A percentile compares a stretch with the other conserved stretches of the same genome.
Evolutionary conservation across 805 yeast genomes (phyloP).

Genomic region (Hanseniaspora thailandica): DNA sequence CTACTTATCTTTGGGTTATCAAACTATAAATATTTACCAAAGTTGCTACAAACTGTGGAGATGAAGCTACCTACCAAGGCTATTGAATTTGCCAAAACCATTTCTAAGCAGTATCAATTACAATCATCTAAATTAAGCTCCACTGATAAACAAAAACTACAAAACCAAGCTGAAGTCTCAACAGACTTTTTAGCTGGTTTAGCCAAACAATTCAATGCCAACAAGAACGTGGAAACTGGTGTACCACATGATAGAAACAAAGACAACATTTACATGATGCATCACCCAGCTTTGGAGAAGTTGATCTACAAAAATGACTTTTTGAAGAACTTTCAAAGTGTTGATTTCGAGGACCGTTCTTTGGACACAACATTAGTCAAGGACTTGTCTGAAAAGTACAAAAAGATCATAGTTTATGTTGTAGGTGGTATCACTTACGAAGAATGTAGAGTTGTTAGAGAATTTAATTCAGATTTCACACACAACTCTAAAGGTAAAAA

Average conservation of each 20-base stretch:
- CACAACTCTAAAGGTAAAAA: slow-evolving; percentile 38
- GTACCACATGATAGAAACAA: slow-evolving; percentile 20
- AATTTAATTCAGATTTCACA: slow-evolving; percentile 41
- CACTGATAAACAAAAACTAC: slow-evolving; percentile 16
- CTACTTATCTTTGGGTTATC: slow-evolving; percentile 63
- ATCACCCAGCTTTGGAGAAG: slow-evolving; percentile 51
- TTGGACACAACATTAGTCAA: slow-evolving; percentile 36
- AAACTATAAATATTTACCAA: slow-evolving; percentile 44
- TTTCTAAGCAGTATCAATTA: slow-evolving; percentile 11
- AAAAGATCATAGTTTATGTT: slow-evolving; percentile 58
- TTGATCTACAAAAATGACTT: slow-evolving; percentile 23
- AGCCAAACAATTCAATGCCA: slow-evolving; percentile 25
- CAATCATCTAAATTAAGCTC: slow-evolving; percentile 4
- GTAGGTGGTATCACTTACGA: slow-evolving; percentile 90
- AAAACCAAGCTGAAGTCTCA: background rate
- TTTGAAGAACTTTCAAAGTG: slow-evolving; percentile 25
- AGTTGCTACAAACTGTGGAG: slow-evolving; percentile 33
- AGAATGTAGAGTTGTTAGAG: slow-evolving; percentile 73
- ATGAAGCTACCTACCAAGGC: slow-evolving; percentile 31
- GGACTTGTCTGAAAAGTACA: slow-evolving; percentile 26
- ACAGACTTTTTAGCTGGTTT: slow-evolving; percentile 28
- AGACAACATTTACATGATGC: slow-evolving; percentile 80
- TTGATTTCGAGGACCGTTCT: slow-evolving; percentile 28
- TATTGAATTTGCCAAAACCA: slow-evolving; percentile 33
- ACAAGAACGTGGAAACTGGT: slow-evolving; percentile 27